Evolutionary conservation across 768 basidiomycete genomes (phyloP).

Genomic region (Tubosaeta brunneosetosa): DNA sequence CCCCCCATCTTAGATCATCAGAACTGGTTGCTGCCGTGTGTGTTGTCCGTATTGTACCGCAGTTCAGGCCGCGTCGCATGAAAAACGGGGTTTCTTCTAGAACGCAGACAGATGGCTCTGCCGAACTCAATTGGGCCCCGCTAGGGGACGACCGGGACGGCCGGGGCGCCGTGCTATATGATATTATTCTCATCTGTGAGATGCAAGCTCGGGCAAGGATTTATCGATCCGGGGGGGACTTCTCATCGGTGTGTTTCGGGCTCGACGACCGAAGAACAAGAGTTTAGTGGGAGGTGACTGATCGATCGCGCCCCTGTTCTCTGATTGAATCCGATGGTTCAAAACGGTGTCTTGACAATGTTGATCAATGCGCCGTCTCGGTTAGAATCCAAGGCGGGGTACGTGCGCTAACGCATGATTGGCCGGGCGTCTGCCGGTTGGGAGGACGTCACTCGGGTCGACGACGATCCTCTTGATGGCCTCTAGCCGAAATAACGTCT

Average conservation of each 20-base stretch:
- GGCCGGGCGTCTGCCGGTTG: background rate
- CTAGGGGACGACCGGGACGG: background rate
- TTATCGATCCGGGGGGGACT: background rate
- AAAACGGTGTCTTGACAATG: background rate
- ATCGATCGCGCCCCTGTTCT: background rate
- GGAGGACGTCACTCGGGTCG: background rate
- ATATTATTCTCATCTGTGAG: background rate
- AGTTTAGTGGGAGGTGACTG: background rate
- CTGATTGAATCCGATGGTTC: background rate
- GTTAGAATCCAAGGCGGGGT: background rate
- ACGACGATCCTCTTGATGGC: background rate
- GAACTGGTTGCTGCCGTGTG: background rate
- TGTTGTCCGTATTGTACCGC: slow-evolving; percentile 3
- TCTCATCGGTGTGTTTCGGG: background rate
- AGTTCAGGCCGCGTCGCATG: slow-evolving; percentile 15
- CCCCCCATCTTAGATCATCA: background rate
- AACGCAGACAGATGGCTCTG: background rate
- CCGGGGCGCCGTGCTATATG: background rate
- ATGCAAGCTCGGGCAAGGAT: background rate
- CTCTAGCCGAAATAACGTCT: background rate
- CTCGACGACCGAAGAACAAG: background rate
- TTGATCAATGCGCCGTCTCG: background rate
- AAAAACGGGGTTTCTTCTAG: background rate
- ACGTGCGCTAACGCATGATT: background rate
- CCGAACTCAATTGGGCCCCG: background rate